Base-by-base conservation (phyloP, 192 early-diverging fungal species). In the Podila epicladia region DNA sequence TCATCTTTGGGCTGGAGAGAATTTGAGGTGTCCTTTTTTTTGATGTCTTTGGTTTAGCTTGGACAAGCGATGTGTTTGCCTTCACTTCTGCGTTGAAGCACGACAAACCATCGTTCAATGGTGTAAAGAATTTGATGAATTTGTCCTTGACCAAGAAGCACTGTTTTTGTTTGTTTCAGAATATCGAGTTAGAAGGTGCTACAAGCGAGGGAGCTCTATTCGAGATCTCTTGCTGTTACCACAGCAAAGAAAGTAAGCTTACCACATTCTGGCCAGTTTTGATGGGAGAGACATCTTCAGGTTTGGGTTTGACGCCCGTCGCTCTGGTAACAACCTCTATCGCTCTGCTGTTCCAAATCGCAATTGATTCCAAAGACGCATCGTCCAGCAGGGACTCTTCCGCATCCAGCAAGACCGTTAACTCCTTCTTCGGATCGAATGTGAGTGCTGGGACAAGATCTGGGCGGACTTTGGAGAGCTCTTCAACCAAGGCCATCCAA, bases 91-190 rank as follows among this genome's bases (percentile, higher is more conserved):
- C 64, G 0, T 60, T 3, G 31, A 64, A 84, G 29, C 58, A 65
- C 5, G 24, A 15, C 8, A 72, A 31, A 9, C 83, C 77, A 31
- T 75, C 69, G 49, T 72, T 65, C 31, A 75, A 60, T 5, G 76
- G 83, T 11, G 73, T 75, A 29, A 80, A 84, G 35, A 84, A 84
- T 58, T 84, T 84, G 57, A 84, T 60, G 57, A 84, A 71, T 20
- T 51, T 33, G 0, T 20, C 13, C 22, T 65, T 28, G 11, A 62
- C 63, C 12, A 74, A 15, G 51, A 84, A 84, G 24, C 72, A 78
- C 83, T 84, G 55, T 53, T 37, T 15, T 35, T 13, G 5, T 33
- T 19, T 2, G 15, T 61, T n/a, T 12, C 26, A 22, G 13, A 4
- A 17, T 5, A 5, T 48, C 22, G 53, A 0, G 3, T 35, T 58